Percentiles rank a stretch among this genome's conserved stretches.
These are phyloP conservation scores for Backusella parvicylindrica DNA, from an alignment of 192 early-diverging fungal species.

Conservation along the genomic window DNA sequence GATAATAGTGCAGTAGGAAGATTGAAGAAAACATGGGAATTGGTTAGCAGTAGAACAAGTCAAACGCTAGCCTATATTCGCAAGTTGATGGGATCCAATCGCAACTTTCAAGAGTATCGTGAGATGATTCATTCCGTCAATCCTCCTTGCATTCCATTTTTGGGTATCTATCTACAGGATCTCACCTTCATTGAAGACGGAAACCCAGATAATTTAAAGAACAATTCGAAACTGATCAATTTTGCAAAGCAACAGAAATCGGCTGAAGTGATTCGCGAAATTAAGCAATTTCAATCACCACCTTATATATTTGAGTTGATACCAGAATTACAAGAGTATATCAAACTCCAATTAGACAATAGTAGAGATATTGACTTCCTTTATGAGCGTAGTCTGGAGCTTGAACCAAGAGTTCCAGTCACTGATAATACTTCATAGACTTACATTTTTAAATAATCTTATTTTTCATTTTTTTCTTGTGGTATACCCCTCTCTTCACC, in stretches of 20 bases:
- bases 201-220: conserved; percentile 66
- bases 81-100: conserved; percentile 67
- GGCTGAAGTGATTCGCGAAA: conserved; percentile 86
- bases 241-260: conserved; percentile 88
- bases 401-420: conserved; percentile 65
- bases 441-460: not conserved
- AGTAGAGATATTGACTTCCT: conserved; percentile 67
- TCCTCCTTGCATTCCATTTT: conserved; percentile 70
- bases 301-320: conserved; percentile 76
- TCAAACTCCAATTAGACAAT: conserved; percentile 65
- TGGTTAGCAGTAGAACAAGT: conserved; percentile 40
- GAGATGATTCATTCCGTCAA: conserved; percentile 71
- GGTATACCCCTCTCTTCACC: not conserved
- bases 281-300: conserved; percentile 87
- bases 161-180: conserved; percentile 79
- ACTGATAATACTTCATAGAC: not conserved
- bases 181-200: conserved; percentile 85
- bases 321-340: conserved; percentile 80
- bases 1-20: conserved; percentile 86
- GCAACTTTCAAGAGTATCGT: conserved; percentile 76
- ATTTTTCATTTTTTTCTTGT: not conserved
- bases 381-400: conserved; percentile 69
- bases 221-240: conserved; percentile 73
- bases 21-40: conserved; percentile 87
- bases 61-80: conserved; percentile 54